Base-by-base conservation (phyloP, 139 green algal species). In the Pleodorina starrii region DNA sequence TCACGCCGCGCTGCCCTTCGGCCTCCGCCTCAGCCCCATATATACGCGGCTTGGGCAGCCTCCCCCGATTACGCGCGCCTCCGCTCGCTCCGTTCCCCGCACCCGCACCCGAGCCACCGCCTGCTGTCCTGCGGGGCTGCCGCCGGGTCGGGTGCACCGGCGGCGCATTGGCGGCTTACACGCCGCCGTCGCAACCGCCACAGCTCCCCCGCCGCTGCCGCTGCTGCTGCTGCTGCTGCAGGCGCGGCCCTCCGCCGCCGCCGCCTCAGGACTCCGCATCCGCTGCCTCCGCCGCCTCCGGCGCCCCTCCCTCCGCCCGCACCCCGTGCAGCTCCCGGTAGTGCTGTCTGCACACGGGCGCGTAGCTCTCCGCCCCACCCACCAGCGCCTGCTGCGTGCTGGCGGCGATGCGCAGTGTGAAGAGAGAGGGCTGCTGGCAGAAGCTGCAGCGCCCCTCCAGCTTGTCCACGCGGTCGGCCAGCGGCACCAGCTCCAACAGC, bases 341-440 rank as follows among this genome's bases (percentile, higher is more conserved):
- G 85, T 98, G 96, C 40, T 68, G 71, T 4, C 97, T 83, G 88
- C 97, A 99, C 0, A 96, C 96, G 3, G 97, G 95, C 10, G 94
- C 92, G 84, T 99, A 99, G 50, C 84, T 93, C 60, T 99, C 97
- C 17, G 93, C 93, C 10, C 97, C 97, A 1, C 97, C 97, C 73
- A 99, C 95, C 21, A 98, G 89, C 86, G 94, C 86, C 86, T 96
- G 91, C 83, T 91, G 69, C 9, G 78, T 77, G 87, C 95, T 93
- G 1, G 88, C 92, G 0, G 90, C 92, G 16, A 95, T 96, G 43
- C 96, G 92, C 51, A 97, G 81, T 11, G 96, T 96, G 84, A 98
- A 98, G 3, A 93, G 75, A 0, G 96, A 87, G 59, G 82, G 32
- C 59, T 84, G 25, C 27, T 68, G 69, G 87, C 97, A 98, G 77